These are phyloP conservation scores for Gleditsia sinensis DNA, from an alignment of 306 rosid species.

Conservation along the genomic window DNA sequence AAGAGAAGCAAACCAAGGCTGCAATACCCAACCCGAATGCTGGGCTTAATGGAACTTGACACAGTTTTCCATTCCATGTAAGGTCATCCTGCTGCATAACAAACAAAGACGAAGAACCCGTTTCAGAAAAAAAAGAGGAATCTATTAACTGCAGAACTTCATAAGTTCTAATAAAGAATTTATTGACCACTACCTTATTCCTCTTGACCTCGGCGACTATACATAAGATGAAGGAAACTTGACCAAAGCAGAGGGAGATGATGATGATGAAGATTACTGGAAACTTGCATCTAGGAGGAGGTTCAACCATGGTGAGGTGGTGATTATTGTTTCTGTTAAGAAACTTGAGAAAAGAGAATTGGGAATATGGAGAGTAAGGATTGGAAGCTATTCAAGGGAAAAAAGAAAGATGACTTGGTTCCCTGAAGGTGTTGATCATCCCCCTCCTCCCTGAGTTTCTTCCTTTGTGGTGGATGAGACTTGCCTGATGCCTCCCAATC, in stretches of 20 bases:
- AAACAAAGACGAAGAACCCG: not conserved
- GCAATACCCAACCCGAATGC: slow-evolving; percentile 71
- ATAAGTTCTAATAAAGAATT: not conserved
- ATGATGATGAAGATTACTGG: slow-evolving; percentile 32
- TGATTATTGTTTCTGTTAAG: slow-evolving; percentile 9
- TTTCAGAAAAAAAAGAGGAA: not conserved
- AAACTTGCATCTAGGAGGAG: slow-evolving; percentile 33
- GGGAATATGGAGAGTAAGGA: slow-evolving; percentile 1
- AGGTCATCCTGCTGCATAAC: slow-evolving; percentile 54
- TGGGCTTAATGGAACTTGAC: slow-evolving; percentile 57
- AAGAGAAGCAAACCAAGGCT: slow-evolving; percentile 54
- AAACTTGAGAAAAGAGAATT: slow-evolving; percentile 8
- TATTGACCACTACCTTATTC: slow-evolving; percentile 41
- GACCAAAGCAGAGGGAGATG: slow-evolving; percentile 53
- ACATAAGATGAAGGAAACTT: slow-evolving; percentile 59
- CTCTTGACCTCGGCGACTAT: slow-evolving; percentile 62
- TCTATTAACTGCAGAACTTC: not conserved
- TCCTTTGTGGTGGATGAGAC: slow-evolving; percentile 35
- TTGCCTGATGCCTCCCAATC: slow-evolving; percentile 33
- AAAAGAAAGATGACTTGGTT: slow-evolving; percentile 22
- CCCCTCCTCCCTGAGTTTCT: slow-evolving; percentile 1
- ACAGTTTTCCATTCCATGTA: slow-evolving; percentile 55
- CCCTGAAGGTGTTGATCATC: slow-evolving; percentile 2
- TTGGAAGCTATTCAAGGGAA: slow-evolving; percentile 51
- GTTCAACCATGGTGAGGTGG: slow-evolving; percentile 48